These are phyloP conservation scores for Dothidotthia symphoricarpi DNA, from an alignment of 2,329 filamentous ascomycete species.

Conservation along the genomic window DNA sequence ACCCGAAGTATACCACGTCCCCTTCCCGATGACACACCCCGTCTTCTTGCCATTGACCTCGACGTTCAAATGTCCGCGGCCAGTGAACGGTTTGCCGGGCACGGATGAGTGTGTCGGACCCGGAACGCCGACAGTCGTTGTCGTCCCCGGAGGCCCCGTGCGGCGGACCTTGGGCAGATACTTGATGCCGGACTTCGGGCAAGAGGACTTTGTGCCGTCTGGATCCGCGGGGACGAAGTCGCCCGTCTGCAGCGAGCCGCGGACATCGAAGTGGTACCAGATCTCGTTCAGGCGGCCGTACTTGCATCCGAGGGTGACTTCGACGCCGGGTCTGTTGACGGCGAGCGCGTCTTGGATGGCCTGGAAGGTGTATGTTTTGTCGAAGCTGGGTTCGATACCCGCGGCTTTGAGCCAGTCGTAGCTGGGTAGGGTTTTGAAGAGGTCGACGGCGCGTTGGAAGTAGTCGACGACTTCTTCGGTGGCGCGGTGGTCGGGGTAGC, in stretches of 20 bases:
- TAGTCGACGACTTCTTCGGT: constrained; percentile 67
- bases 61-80: constrained; percentile 61
- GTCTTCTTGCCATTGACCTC: constrained; percentile 48
- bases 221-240: constrained; percentile 58
- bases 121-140: constrained; percentile 29
- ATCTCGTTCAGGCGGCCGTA: constrained; percentile 52
- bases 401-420: constrained; percentile 63
- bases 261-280: constrained; percentile 65
- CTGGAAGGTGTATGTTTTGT: constrained; percentile 58
- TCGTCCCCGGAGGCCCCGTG: constrained; percentile 25
- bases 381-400: constrained; percentile 57
- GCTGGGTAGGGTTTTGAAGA: constrained; percentile 66
- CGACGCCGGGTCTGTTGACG: constrained; percentile 52
- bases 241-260: constrained; percentile 59
- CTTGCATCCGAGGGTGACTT: constrained; percentile 60
- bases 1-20: constrained; percentile 66
- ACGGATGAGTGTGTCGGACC: constrained; percentile 29
- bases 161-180: constrained; percentile 59
- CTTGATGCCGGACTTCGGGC: constrained; percentile 61
- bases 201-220: constrained; percentile 60
- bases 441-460: constrained; percentile 63
- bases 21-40: constrained; percentile 67
- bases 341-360: constrained; percentile 59
- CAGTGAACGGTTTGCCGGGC: constrained; percentile 52
- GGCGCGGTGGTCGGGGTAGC: constrained; percentile 59